Evolutionary conservation across 2,329 filamentous ascomycete species (phyloP).

Genomic region (Pseudocercospora fuligena): DNA sequence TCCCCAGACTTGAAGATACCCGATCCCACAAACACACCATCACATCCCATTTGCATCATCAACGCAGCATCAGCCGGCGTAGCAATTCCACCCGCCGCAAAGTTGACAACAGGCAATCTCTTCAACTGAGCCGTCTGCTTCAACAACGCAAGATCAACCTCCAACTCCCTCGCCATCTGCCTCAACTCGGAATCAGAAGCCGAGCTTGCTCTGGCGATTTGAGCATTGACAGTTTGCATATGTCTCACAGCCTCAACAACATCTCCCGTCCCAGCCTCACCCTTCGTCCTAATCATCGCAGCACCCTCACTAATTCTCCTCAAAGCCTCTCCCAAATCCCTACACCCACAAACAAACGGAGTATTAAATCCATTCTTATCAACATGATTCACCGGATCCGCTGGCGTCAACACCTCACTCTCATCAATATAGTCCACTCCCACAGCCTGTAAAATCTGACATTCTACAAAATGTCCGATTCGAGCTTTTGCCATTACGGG

Average conservation of each 20-base stretch:
- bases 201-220: conserved; percentile 74
- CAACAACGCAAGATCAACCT: conserved; percentile 76
- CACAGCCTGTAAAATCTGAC: conserved; percentile 92
- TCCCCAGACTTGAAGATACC: conserved; percentile 98
- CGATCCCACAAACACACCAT: conserved; percentile 94
- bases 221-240: conserved; percentile 85
- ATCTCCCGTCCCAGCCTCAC: conserved; percentile 95
- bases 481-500: conserved; percentile 99
- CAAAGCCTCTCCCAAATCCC: conserved; percentile 91
- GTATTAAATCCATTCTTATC: conserved; percentile 81
- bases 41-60: conserved; percentile 99
- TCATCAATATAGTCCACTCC: conserved; percentile 98
- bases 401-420: conserved; percentile 94
- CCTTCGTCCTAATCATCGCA: conserved; percentile 98
- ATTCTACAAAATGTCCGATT: conserved; percentile 98
- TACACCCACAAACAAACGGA: conserved; percentile 95
- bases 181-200: conserved; percentile 75
- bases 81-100: conserved; percentile 98
- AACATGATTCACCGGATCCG: conserved; percentile 88
- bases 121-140: conserved; percentile 86
- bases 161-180: conserved; percentile 79
- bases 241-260: conserved; percentile 95
- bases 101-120: conserved; percentile 93
- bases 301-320: conserved; percentile 90
- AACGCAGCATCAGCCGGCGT: conserved; percentile 95